Percentiles rank a stretch among this genome's conserved stretches.
phyloP scores from a whole-genome alignment of 2,329 filamentous ascomycete species.

The Verticillium nubilum region DNA sequence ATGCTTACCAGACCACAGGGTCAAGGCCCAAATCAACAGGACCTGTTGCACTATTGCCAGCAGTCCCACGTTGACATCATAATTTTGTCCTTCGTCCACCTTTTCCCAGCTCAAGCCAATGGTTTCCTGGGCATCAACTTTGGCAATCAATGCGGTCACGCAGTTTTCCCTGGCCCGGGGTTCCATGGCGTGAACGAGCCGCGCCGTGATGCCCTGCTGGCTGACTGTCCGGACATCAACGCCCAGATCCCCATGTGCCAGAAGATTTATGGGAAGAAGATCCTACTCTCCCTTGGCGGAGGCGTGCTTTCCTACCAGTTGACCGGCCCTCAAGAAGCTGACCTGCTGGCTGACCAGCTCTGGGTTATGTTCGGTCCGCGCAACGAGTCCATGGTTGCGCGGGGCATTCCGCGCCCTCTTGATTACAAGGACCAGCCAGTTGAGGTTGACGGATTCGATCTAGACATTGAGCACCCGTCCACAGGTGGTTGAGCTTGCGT shows the following conservation, averaged over 20 bases:
- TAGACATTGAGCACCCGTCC: conserved; percentile 26
- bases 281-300: conserved; percentile 35
- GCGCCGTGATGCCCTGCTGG: conserved; percentile 23
- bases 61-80: conserved; percentile 34
- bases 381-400: conserved; percentile 21
- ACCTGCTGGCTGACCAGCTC: conserved; percentile 26
- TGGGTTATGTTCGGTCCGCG: conserved; percentile 35
- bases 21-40: conserved; percentile 29
- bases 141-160: conserved; percentile 32
- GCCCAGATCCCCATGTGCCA: conserved; percentile 33
- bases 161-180: conserved; percentile 23
- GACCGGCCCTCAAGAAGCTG: conserved; percentile 27
- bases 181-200: conserved; percentile 23
- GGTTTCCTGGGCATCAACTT: conserved; percentile 34
- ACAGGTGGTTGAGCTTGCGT: conserved; percentile 2
- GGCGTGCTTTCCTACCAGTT: conserved; percentile 27
- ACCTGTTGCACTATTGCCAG: conserved; percentile 31
- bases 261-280: conserved; percentile 28
- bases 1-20: conserved; percentile 21
- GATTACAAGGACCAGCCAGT: conserved; percentile 14
- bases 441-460: conserved; percentile 25
- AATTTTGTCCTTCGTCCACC: conserved; percentile 33
- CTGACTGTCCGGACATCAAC: conserved; percentile 26
- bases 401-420: conserved; percentile 15
- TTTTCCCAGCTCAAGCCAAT: conserved; percentile 35